Percentiles rank a stretch among this genome's conserved stretches.
Conservation (phyloP, 345 rosid species). For the Ailanthus altissimus region DNA sequence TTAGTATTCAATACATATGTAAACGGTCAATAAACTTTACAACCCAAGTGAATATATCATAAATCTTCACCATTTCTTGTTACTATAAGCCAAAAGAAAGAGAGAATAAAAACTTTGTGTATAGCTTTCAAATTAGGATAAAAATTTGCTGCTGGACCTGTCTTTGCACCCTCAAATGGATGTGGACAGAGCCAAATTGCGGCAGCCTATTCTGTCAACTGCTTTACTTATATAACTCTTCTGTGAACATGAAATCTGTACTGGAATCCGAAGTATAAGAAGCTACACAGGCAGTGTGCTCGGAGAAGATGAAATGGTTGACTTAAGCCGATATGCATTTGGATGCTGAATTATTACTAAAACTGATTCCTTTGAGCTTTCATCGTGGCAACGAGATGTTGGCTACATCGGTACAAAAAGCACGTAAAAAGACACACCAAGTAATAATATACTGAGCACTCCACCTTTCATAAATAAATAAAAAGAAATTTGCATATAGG, state of each 20-base stretch:
- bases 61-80: background rate
- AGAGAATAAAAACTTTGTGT: background rate
- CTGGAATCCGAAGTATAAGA: background rate
- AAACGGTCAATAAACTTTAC: background rate
- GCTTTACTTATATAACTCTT: constrained; percentile 11
- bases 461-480: background rate
- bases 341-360: constrained; percentile 86
- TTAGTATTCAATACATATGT: background rate
- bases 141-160: background rate
- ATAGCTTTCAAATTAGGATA: constrained; percentile 2
- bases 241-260: background rate
- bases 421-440: constrained; percentile 12
- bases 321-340: constrained; percentile 30
- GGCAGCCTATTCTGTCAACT: background rate
- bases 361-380: constrained; percentile 48
- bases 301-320: background rate
- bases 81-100: background rate
- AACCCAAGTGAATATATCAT: background rate
- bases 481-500: background rate
- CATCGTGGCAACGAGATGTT: constrained; percentile 37
- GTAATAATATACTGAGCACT: background rate
- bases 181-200: constrained; percentile 11
- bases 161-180: background rate
- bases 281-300: constrained; percentile 19
- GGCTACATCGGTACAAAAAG: constrained; percentile 50